Evolutionary conservation across 2,329 filamentous ascomycete species (phyloP).

Genomic region (Xylariaceae sp.): DNA sequence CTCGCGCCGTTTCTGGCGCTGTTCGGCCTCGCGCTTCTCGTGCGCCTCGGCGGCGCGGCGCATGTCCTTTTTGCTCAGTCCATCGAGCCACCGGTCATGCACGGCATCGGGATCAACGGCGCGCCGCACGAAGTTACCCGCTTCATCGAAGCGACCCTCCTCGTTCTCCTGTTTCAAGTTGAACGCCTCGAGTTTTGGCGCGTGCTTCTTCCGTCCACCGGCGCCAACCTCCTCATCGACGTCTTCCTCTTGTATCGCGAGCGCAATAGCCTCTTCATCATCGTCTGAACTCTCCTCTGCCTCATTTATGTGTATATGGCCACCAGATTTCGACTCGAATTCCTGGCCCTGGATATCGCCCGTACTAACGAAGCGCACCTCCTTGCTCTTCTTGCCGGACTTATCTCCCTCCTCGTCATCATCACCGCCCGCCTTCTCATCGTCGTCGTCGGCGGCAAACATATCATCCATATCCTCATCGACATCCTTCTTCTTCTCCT

Average conservation of each 20-base stretch:
- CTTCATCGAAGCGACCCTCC: conserved; percentile 85
- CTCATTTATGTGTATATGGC: conserved; percentile 59
- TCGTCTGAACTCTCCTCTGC: conserved; percentile 54
- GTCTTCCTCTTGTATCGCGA: conserved; percentile 68
- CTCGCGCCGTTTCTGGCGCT: conserved; percentile 62
- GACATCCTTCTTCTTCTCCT: conserved; percentile 35
- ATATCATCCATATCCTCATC: conserved; percentile 73
- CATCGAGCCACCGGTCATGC: conserved; percentile 90
- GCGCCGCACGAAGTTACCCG: conserved; percentile 87
- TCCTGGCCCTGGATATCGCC: conserved; percentile 75
- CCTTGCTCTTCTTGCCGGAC: conserved; percentile 55
- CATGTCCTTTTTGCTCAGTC: conserved; percentile 90
- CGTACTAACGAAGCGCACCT: conserved; percentile 55
- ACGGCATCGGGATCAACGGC: conserved; percentile 82
- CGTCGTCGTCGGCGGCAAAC: conserved; percentile 62
- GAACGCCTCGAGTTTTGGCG: conserved; percentile 92
- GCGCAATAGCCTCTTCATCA: conserved; percentile 65
- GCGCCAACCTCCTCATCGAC: conserved; percentile 86
- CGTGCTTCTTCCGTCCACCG: conserved; percentile 85
- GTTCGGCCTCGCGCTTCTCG: conserved; percentile 75
- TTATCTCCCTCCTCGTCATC: conserved; percentile 47
- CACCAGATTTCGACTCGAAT: conserved; percentile 64
- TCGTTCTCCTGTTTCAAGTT: conserved; percentile 88
- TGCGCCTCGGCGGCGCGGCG: conserved; percentile 80
- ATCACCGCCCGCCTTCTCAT: conserved; percentile 42